Base-by-base conservation (phyloP, 441 rosid species). In the Bocquillonia castaneifolia region DNA sequence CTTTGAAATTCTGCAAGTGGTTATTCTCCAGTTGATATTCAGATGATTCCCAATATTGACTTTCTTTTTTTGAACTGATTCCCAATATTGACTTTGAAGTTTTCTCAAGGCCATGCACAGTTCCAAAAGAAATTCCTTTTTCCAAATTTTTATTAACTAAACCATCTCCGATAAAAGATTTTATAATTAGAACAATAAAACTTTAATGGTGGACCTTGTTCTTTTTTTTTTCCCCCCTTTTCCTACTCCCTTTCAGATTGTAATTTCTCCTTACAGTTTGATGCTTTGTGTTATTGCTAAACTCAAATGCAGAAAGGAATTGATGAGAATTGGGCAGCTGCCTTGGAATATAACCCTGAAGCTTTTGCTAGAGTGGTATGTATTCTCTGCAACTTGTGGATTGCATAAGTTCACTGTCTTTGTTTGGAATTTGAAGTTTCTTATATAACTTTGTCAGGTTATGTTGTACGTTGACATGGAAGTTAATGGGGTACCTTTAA, bases 251-350 rank as follows among this genome's bases (percentile, higher is more conserved):
- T 51, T 31, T 57, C 45, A 32, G 47, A 29, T 40, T 57, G 36
- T 45, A 42, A 45, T 12, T 62, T 6, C 22, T 22, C 25, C 28
- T 42, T n/a, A 26, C 59, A 63, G 32, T 65, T 31, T 71, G 60
- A 48, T 59, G 45, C 69, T 60, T 66, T 73, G 31, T 40, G 15
- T 48, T 54, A 15, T 71, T 80, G 63, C 72, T 73, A 39, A 58
- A 66, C 69, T 32, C 25, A n/a, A 73, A 54, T 78, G 76, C 93
- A 93, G 99, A 91, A 89, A 88, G 99, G 99, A 67, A 93, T 93
- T 72, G 99, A 91, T 83, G 99, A 93, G 78, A 93, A 93, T 64
- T 88, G 97, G 99, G 99, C 84, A 76, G 99, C 99, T 78, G 97
- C 97, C 69, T 82, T 93, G 80, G 97, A 93, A 76, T 50, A 93